These are phyloP conservation scores for Talaromyces verruculosus DNA, from an alignment of 2,329 filamentous ascomycete species.

Conservation along the genomic window DNA sequence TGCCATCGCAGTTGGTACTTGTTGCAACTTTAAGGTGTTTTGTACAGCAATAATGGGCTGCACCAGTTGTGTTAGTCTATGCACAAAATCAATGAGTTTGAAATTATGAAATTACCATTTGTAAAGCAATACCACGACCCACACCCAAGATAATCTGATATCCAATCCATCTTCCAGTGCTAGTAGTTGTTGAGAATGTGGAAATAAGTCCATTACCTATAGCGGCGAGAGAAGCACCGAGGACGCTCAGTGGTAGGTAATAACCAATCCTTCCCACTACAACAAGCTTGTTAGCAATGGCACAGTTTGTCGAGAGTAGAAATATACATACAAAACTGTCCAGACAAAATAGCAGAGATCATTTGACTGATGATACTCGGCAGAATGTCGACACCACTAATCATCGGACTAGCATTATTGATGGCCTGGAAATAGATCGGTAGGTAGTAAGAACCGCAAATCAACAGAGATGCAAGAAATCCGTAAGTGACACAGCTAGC, in stretches of 20 bases:
- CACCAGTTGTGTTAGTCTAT: constrained; percentile 26
- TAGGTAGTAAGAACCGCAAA: constrained; percentile 45
- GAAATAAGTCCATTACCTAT: constrained; percentile 45
- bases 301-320: no score
- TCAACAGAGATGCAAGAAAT: constrained; percentile 37
- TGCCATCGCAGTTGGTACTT: constrained; percentile 44
- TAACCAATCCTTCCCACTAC: constrained; percentile 36
- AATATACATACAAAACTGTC: constrained; percentile 30
- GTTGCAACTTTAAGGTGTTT: constrained; percentile 34
- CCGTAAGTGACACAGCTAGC: constrained; percentile 27
- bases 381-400: constrained; percentile 42
- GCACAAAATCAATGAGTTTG: no score
- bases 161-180: constrained; percentile 47
- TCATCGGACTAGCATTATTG: constrained; percentile 31
- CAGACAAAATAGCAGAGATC: constrained; percentile 35
- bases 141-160: constrained; percentile 50
- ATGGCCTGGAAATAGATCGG: constrained; percentile 53
- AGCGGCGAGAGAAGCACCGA: constrained; percentile 32
- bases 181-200: constrained; percentile 40
- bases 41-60: constrained; percentile 45
- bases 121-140: constrained; percentile 40
- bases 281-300: constrained; percentile 9
- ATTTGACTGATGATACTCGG: constrained; percentile 42
- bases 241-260: constrained; percentile 36
- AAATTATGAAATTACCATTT: constrained; percentile 25